phyloP scores from a whole-genome alignment of 169 alveolate genomes.

The Babesia bovis region DNA sequence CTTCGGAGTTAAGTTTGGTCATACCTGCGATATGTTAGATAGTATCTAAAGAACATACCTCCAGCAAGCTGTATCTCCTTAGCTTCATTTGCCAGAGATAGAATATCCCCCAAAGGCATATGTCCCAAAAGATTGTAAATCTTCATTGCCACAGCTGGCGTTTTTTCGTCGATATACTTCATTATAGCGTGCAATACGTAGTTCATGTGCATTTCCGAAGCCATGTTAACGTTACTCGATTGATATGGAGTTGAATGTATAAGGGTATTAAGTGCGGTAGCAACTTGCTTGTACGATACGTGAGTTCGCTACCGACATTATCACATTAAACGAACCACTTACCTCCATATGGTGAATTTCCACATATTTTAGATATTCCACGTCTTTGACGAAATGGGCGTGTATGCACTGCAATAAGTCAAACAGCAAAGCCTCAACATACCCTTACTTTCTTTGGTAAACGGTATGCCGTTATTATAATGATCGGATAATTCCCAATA shows the following conservation, averaged over 20 bases:
- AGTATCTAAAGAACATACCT: slow-evolving; percentile 14
- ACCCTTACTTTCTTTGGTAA: slow-evolving; percentile 8
- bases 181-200: slow-evolving; percentile 1
- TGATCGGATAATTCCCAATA: slow-evolving; percentile 15
- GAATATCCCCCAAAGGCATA: slow-evolving; percentile 2
- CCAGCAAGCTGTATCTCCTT: slow-evolving; percentile 35
- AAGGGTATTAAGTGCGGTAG: slow-evolving; percentile 3
- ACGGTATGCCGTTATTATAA: slow-evolving; percentile 35
- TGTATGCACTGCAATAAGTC: slow-evolving; percentile 15
- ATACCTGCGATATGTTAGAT: background rate
- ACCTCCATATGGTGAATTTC: slow-evolving; percentile 3
- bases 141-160: slow-evolving; percentile 23
- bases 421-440: background rate
- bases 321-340: background rate
- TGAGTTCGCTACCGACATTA: background rate
- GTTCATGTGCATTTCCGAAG: slow-evolving; percentile 21
- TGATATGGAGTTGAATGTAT: slow-evolving; percentile 13
- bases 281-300: slow-evolving; percentile 1
- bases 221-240: background rate
- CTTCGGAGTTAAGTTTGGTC: slow-evolving; percentile 1
- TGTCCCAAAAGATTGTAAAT: slow-evolving; percentile 10
- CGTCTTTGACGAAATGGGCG: slow-evolving; percentile 26
- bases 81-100: slow-evolving; percentile 29
- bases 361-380: slow-evolving; percentile 3
- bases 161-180: slow-evolving; percentile 22